Conservation (phyloP, 2,329 filamentous ascomycete species). For the Claviceps sp. region DNA sequence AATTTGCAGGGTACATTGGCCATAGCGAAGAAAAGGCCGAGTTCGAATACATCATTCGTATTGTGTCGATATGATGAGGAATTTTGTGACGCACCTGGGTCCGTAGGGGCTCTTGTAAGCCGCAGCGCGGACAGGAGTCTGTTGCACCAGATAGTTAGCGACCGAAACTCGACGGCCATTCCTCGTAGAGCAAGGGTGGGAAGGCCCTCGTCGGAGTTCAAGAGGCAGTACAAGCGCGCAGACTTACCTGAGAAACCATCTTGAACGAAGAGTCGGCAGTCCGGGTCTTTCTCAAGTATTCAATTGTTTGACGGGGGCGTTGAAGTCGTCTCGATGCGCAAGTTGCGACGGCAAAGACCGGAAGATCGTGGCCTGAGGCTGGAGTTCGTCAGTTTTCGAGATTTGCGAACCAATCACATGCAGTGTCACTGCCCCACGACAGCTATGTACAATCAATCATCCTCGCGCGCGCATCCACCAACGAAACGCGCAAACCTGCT, state of each 20-base stretch:
- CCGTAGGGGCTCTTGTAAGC: slow-evolving; percentile 50
- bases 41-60: background rate
- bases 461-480: background rate
- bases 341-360: slow-evolving; percentile 22
- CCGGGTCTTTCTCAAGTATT: slow-evolving; percentile 17
- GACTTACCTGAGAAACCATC: slow-evolving; percentile 28
- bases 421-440: slow-evolving; percentile 8
- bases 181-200: background rate
- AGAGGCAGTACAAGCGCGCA: background rate
- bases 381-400: background rate
- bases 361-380: slow-evolving; percentile 19
- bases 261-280: slow-evolving; percentile 19
- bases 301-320: slow-evolving; percentile 20
- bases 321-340: slow-evolving; percentile 14
- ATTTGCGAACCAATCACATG: slow-evolving; percentile 8
- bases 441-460: slow-evolving; percentile 1
- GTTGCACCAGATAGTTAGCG: slow-evolving; percentile 17
- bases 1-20: no score
- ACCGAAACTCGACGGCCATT: background rate
- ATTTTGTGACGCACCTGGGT: slow-evolving; percentile 41
- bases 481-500: background rate
- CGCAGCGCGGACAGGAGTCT: slow-evolving; percentile 34
- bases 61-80: background rate
- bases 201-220: no score
- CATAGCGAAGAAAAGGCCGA: background rate